These are phyloP conservation scores for Ophiostoma quercus DNA, from an alignment of 2,329 filamentous ascomycete genomes.

Conservation along the genomic window DNA sequence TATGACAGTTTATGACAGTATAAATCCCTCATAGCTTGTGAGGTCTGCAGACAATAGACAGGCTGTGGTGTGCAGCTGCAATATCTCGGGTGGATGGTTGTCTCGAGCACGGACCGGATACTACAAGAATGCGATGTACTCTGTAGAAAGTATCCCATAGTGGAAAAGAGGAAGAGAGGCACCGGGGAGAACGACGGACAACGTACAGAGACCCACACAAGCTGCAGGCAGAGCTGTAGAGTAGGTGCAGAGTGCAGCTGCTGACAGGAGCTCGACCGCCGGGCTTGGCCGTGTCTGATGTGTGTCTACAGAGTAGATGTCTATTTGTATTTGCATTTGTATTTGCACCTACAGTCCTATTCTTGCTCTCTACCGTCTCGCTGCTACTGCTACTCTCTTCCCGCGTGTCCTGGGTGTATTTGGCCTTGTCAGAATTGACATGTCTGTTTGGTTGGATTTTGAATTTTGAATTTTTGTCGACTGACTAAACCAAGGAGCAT, in stretches of 20 bases:
- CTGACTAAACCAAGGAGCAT: no score
- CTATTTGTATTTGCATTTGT: no score
- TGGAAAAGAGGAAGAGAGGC: not conserved
- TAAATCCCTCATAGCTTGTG: not conserved
- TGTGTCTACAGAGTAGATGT: no score
- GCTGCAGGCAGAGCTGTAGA: not conserved
- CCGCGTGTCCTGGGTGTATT: not conserved
- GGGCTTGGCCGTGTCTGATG: not conserved
- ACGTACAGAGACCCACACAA: not conserved
- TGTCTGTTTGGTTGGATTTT: not conserved
- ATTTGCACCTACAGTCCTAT: not conserved
- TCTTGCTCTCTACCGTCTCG: not conserved
- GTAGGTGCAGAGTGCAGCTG: conserved; percentile 2
- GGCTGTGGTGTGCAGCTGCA: not conserved
- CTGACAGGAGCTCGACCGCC: conserved; percentile 1
- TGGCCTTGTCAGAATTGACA: not conserved
- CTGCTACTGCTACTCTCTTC: not conserved
- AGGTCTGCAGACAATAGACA: not conserved
- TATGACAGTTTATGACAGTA: not conserved
- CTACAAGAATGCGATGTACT: not conserved
- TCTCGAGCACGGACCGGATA: not conserved
- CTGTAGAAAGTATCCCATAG: no score
- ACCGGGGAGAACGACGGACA: not conserved
- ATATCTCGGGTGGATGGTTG: not conserved
- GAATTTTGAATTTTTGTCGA: not conserved